A percentile compares a stretch with the other conserved stretches of the same genome.
Conservation (phyloP, 2,329 filamentous ascomycete species). For the Trichoderma sp. region DNA sequence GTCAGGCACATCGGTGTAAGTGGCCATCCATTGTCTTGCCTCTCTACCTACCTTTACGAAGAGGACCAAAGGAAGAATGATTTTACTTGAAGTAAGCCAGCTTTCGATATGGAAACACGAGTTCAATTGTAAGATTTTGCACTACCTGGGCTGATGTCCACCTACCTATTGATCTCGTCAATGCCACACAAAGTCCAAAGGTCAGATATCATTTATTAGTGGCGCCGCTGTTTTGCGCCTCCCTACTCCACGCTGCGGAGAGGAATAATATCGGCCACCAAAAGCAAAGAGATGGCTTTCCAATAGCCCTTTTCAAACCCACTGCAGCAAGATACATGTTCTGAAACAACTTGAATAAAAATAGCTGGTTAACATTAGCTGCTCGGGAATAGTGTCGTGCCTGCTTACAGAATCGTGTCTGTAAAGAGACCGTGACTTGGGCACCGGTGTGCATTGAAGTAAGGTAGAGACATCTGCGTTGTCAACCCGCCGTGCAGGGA, state of each 20-base stretch:
- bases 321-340: not conserved
- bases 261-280: not conserved
- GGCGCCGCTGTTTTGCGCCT: not conserved
- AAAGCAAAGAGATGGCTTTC: not conserved
- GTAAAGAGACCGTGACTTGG: not conserved
- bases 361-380: not conserved
- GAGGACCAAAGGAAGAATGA: not conserved
- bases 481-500: slow-evolving; percentile 10
- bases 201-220: slow-evolving; percentile 15
- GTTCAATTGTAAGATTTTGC: not conserved
- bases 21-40: not conserved
- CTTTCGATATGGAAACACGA: not conserved
- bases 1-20: not conserved
- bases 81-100: not conserved
- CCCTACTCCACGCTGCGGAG: slow-evolving; percentile 8
- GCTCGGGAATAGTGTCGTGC: not conserved
- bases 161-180: not conserved
- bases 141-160: not conserved
- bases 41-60: not conserved
- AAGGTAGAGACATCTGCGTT: not conserved
- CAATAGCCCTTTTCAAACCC: not conserved
- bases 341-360: not conserved
- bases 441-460: not conserved
- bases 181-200: not conserved
- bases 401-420: not conserved